phyloP scores from a whole-genome alignment of 805 yeast genomes.

The Hanseniaspora nectarophila region DNA sequence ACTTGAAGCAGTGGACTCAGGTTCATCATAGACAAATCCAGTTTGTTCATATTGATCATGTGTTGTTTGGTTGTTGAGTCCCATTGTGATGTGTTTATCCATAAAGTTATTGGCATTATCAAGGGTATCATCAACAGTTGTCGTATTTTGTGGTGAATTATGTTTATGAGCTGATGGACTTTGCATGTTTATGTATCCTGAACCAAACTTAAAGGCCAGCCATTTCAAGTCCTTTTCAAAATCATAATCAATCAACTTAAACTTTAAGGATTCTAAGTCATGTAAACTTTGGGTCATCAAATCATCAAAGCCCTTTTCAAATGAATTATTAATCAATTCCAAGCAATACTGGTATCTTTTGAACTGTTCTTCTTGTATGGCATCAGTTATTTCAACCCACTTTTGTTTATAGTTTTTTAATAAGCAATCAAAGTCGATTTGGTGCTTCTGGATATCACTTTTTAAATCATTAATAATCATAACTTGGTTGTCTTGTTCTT shows the following conservation, averaged over 20 bases:
- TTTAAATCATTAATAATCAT: slow-evolving; percentile 17
- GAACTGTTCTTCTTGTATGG: slow-evolving; percentile 23
- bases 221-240: slow-evolving; percentile 10
- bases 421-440: slow-evolving; percentile 27
- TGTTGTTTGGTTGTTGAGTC: neutral
- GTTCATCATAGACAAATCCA: neutral
- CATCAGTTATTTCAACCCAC: slow-evolving; percentile 24
- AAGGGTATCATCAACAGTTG: neutral
- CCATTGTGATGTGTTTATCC: slow-evolving; percentile 1
- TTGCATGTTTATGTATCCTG: neutral
- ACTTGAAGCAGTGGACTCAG: no score
- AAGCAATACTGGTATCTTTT: slow-evolving; percentile 7
- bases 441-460: slow-evolving; percentile 24
- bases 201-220: slow-evolving; percentile 8
- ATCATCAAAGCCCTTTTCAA: slow-evolving; percentile 9
- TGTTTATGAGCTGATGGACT: no score
- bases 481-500: slow-evolving; percentile 22
- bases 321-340: slow-evolving; percentile 3
- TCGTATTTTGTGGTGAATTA: no score
- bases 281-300: slow-evolving; percentile 5
- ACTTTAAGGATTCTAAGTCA: slow-evolving; percentile 6
- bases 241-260: slow-evolving; percentile 9
- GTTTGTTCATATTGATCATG: neutral
- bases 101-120: neutral
- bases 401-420: slow-evolving; percentile 27